A percentile compares a stretch with the other conserved stretches of the same genome.
Evolutionary conservation across 352 stramenopile species (phyloP).

Genomic region (Pythium myriotylum): DNA sequence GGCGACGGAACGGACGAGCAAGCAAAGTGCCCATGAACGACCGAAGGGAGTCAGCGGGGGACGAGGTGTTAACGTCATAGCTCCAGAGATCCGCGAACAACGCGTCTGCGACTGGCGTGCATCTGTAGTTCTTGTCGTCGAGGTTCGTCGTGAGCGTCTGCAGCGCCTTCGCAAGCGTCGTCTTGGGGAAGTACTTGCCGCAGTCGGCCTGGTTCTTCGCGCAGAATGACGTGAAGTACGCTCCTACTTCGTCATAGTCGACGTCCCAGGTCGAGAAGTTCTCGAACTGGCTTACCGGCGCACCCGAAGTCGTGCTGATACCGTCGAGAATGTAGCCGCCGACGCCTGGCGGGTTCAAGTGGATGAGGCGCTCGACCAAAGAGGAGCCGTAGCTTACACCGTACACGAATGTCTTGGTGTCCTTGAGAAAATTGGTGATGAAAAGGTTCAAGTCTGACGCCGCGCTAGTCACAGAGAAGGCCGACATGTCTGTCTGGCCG

Average conservation of each 20-base stretch:
- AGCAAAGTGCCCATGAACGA: slow-evolving; percentile 35
- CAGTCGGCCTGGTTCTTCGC: slow-evolving; percentile 18
- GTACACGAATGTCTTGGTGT: slow-evolving; percentile 44
- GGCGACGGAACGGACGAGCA: slow-evolving; percentile 27
- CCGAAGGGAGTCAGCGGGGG: slow-evolving; percentile 31
- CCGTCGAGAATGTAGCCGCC: slow-evolving; percentile 59
- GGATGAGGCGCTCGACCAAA: slow-evolving; percentile 52
- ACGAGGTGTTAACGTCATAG: slow-evolving; percentile 1
- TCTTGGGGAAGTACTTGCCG: slow-evolving; percentile 26
- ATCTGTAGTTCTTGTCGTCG: slow-evolving; percentile 19
- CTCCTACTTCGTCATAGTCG: slow-evolving; percentile 26
- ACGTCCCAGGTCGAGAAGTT: slow-evolving; percentile 32
- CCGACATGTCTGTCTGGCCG: slow-evolving; percentile 32
- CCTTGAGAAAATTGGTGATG: slow-evolving; percentile 13
- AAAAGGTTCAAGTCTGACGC: slow-evolving; percentile 41
- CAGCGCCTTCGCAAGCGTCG: slow-evolving; percentile 13
- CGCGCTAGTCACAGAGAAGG: slow-evolving; percentile 54
- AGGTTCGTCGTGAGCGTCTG: slow-evolving; percentile 15
- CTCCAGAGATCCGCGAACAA: slow-evolving; percentile 9
- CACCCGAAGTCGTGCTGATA: slow-evolving; percentile 34
- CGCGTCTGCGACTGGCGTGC: slow-evolving; percentile 10
- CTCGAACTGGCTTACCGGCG: slow-evolving; percentile 31
- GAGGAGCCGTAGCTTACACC: slow-evolving; percentile 62
- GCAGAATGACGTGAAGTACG: slow-evolving; percentile 29
- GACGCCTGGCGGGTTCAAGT: slow-evolving; percentile 39